Evolutionary conservation across 169 alveolate genomes (phyloP).

Genomic region (Babesia ovis): DNA sequence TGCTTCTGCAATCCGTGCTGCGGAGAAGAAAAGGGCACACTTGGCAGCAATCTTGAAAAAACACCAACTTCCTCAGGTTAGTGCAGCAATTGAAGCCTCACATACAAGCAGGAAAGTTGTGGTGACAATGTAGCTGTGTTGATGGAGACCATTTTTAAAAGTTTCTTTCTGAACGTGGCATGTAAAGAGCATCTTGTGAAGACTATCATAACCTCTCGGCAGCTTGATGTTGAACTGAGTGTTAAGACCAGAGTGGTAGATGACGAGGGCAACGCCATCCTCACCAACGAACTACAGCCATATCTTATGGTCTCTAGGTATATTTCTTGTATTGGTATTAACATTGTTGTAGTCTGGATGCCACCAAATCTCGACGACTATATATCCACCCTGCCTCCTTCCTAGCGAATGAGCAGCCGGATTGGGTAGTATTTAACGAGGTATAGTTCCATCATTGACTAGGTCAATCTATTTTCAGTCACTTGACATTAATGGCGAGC

Average conservation of each 20-base stretch:
- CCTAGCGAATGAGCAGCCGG: conserved; percentile 61
- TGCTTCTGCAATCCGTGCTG: conserved; percentile 40
- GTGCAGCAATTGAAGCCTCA: background rate
- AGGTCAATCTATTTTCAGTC: background rate
- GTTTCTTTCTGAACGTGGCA: conserved; percentile 68
- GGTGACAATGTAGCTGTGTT: conserved; percentile 39
- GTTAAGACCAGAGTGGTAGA: conserved; percentile 35
- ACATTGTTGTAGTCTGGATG: conserved; percentile 7
- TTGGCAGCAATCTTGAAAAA: conserved; percentile 12
- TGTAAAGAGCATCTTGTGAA: conserved; percentile 59
- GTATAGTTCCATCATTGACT: background rate
- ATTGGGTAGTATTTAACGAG: conserved; percentile 69
- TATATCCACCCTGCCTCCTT: conserved; percentile 64
- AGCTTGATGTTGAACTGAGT: conserved; percentile 10
- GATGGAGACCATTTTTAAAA: conserved; percentile 55
- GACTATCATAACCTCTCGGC: conserved; percentile 47
- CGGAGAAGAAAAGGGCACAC: conserved; percentile 29
- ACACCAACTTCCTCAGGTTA: conserved; percentile 52
- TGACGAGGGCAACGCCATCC: conserved; percentile 44
- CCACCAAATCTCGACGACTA: conserved; percentile 15
- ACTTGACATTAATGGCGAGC: conserved; percentile 55
- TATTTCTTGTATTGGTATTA: background rate
- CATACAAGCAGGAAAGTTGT: conserved; percentile 31
- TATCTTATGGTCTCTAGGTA: conserved; percentile 50
- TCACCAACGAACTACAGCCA: conserved; percentile 57